Evolutionary conservation across 345 rosid genomes (phyloP), one percentile per base, ranked within the genome.

Genomic region (Zanthoxylum bungeanum): DNA sequence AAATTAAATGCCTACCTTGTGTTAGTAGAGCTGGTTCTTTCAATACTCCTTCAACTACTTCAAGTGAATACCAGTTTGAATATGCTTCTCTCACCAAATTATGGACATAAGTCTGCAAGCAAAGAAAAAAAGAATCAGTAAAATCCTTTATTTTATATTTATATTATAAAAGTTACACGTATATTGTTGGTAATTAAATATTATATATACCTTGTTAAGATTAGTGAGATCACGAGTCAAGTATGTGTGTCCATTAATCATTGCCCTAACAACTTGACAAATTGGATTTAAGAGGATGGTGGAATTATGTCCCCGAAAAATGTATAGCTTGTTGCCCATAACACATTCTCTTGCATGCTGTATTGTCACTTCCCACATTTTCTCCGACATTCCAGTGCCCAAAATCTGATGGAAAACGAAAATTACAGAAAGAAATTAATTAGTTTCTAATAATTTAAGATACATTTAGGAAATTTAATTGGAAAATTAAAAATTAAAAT

Each of bases 311-410:
- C 82, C 89, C 1, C 60, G 68, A 52, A 61, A 84, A 9, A 88
- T 50, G 46, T 83, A 88, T 28, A 52, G 65, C 68, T 80, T 85
- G 81, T 81, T 84, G 42, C 92, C 97, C 88, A 83, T 58, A 28
- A 34, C 65, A 76, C 98, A 92, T 31, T 75, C 84, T 72, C 82
- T 81, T 2, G 97, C 97, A 59, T 94, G 97, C 68, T 87, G 92
- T 14, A 84, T 73, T 0, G 85, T 85, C 24, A 73, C 85, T 30
- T 88, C 92, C 98, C 98, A 94, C 81, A 79, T 82, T 76, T 78
- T 92, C 57, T 89, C 97, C 0, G 97, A 84, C 97, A 94, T 94
- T 21, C 88, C 89, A 0, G 50, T 0, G 0, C 97, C 92, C 66
- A 94, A 63, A 49, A 86, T 85, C 98, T 94, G 88, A 65, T 49